These are phyloP conservation scores for Eimeria falciformis DNA, from an alignment of 169 alveolate genomes.

Conservation along the genomic window DNA sequence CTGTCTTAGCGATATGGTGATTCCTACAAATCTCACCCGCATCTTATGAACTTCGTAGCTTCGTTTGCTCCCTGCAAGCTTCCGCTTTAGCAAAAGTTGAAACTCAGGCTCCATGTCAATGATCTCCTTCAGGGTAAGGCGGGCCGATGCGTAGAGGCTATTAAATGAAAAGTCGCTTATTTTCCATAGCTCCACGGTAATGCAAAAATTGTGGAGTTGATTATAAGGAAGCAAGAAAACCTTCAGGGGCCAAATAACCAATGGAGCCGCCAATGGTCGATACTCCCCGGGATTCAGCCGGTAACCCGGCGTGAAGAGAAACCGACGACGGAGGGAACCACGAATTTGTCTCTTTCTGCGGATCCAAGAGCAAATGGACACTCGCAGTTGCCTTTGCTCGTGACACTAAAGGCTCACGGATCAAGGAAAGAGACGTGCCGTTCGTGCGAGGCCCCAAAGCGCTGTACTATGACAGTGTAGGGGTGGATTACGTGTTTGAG, in stretches of 20 bases:
- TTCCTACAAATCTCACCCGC: slow-evolving; percentile 72
- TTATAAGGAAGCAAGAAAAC: slow-evolving; percentile 79
- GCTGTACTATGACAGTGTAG: background rate
- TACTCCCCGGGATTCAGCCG: slow-evolving; percentile 65
- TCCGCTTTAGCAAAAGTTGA: slow-evolving; percentile 77
- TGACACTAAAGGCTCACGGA: too few species aligned
- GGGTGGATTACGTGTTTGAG: background rate
- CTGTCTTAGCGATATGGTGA: too few species aligned
- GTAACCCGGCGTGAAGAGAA: slow-evolving; percentile 77
- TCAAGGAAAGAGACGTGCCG: too few species aligned
- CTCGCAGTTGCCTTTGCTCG: too few species aligned
- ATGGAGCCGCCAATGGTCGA: slow-evolving; percentile 66
- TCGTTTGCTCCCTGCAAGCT: slow-evolving; percentile 79
- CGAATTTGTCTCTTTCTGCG: slow-evolving; percentile 36
- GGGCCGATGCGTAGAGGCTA: slow-evolving; percentile 79
- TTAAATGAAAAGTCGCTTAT: slow-evolving; percentile 81
- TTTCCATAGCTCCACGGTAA: slow-evolving; percentile 82
- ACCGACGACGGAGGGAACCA: slow-evolving; percentile 55
- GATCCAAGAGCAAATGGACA: background rate
- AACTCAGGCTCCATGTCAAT: slow-evolving; percentile 82
- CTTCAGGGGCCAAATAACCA: slow-evolving; percentile 73
- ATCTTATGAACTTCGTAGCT: slow-evolving; percentile 83
- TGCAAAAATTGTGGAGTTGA: slow-evolving; percentile 80
- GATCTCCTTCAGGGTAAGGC: slow-evolving; percentile 80
- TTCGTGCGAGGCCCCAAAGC: background rate